These are phyloP conservation scores for Austroboletus novae-zelandiae DNA, from an alignment of 1,284 basidiomycete species.

Conservation along the genomic window DNA sequence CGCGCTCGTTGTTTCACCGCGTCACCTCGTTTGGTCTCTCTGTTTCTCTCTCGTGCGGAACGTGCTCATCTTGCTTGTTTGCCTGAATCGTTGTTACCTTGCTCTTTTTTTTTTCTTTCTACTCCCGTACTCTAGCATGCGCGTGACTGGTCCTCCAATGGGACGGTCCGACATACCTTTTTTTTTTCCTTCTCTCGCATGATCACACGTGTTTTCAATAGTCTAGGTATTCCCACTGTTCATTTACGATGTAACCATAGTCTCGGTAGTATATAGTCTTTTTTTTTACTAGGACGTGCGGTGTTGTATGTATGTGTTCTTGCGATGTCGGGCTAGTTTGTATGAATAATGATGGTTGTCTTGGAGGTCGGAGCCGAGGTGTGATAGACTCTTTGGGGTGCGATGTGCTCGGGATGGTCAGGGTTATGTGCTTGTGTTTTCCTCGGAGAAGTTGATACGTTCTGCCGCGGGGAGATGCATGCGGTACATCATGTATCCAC, in stretches of 20 bases:
- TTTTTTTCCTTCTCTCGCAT: constrained; percentile 11
- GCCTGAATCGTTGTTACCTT: constrained; percentile 9
- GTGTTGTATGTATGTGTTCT: no score
- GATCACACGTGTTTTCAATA: constrained; percentile 26
- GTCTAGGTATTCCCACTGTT: constrained; percentile 24
- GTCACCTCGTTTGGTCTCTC: constrained; percentile 14
- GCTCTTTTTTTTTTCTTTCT: constrained; percentile 1
- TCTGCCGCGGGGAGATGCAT: no score
- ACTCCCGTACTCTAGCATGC: constrained; percentile 16
- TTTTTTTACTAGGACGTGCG: constrained; percentile 5
- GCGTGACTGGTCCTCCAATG: constrained; percentile 1
- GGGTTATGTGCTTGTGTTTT: no score
- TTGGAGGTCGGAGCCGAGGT: no score
- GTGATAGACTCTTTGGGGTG: no score
- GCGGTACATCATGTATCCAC: no score
- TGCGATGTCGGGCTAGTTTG: no score
- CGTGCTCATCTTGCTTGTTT: constrained; percentile 22
- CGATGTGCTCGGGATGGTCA: no score
- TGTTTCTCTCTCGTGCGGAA: constrained; percentile 14
- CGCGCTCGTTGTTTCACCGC: constrained; percentile 9
- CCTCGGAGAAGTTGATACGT: no score
- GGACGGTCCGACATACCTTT: constrained; percentile 6
- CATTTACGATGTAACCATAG: constrained; percentile 35
- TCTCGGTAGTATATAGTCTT: constrained; percentile 31
- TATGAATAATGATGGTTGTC: no score